Evolutionary conservation across 768 basidiomycete species (phyloP).

Genomic region (Tulasnella sp.): DNA sequence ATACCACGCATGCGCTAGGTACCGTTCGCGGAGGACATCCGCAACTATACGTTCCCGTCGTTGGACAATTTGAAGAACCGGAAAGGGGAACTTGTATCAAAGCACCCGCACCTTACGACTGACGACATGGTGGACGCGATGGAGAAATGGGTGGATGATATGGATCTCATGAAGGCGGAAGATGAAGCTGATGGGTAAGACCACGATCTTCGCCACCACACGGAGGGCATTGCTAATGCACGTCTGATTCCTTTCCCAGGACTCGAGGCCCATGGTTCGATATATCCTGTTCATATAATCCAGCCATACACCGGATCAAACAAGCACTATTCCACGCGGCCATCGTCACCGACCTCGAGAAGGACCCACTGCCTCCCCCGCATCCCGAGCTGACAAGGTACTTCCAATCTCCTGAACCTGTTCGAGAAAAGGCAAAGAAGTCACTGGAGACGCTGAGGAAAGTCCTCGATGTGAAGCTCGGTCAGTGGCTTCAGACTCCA

Average conservation of each 20-base stretch:
- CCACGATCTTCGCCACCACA: neutral
- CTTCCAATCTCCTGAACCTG: conserved; percentile 62
- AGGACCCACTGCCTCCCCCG: conserved; percentile 70
- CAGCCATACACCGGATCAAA: conserved; percentile 80
- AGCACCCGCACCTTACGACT: conserved; percentile 78
- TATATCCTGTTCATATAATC: conserved; percentile 69
- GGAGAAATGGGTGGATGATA: conserved; percentile 76
- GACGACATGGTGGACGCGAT: conserved; percentile 68
- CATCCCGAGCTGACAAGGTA: conserved; percentile 80
- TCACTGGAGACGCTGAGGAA: conserved; percentile 52
- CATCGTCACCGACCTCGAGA: conserved; percentile 58
- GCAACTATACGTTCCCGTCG: conserved; percentile 78
- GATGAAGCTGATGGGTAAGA: conserved; percentile 66
- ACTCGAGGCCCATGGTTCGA: conserved; percentile 65
- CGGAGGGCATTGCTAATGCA: neutral
- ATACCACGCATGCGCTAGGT: conserved; percentile 38
- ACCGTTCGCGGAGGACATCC: conserved; percentile 91
- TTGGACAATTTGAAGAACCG: conserved; percentile 62
- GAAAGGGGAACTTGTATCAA: conserved; percentile 58
- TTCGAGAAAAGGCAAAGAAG: conserved; percentile 48
- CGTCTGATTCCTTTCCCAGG: conserved; percentile 30
- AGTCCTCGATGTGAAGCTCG: conserved; percentile 68
- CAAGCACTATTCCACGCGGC: conserved; percentile 89
- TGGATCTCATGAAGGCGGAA: conserved; percentile 74
- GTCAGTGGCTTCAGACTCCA: conserved; percentile 30